Conservation (phyloP, 768 basidiomycete genomes). For the Cystofilobasidium bisporidii region DNA sequence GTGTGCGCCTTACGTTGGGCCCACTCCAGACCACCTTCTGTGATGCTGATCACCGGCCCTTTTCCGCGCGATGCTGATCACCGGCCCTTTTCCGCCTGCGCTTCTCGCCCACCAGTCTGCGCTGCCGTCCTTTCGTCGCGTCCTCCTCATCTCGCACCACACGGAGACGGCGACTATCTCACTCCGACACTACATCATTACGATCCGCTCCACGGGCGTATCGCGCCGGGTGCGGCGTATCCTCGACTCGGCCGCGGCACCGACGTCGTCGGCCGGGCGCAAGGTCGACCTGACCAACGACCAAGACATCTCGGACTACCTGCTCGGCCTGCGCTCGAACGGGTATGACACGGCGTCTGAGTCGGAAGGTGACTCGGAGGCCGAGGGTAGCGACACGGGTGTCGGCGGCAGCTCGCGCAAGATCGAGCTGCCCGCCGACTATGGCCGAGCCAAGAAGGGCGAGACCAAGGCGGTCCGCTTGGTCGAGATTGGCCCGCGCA, state of each 20-base stretch:
- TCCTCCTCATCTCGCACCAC: constrained; percentile 88
- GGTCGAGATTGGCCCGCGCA: constrained; percentile 88
- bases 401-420: constrained; percentile 45
- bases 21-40: too few species aligned
- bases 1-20: constrained; percentile 22
- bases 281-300: constrained; percentile 71
- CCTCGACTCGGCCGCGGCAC: constrained; percentile 51
- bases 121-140: constrained; percentile 54
- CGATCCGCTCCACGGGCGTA: constrained; percentile 86
- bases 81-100: too few species aligned
- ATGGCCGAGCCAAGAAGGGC: constrained; percentile 59
- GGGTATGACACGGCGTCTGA: constrained; percentile 62
- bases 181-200: constrained; percentile 88
- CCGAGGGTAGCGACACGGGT: constrained; percentile 42
- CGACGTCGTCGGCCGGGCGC: constrained; percentile 11
- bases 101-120: constrained; percentile 53
- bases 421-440: constrained; percentile 79
- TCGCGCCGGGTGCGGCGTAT: constrained; percentile 82
- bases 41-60: neutral
- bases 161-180: constrained; percentile 75
- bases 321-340: constrained; percentile 53
- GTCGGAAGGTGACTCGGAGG: constrained; percentile 47
- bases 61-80: neutral
- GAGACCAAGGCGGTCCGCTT: constrained; percentile 81
- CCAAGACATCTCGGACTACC: constrained; percentile 89